phyloP scores from a whole-genome alignment of 2,329 filamentous ascomycete species.

The Ascocoryne sarcoides region DNA sequence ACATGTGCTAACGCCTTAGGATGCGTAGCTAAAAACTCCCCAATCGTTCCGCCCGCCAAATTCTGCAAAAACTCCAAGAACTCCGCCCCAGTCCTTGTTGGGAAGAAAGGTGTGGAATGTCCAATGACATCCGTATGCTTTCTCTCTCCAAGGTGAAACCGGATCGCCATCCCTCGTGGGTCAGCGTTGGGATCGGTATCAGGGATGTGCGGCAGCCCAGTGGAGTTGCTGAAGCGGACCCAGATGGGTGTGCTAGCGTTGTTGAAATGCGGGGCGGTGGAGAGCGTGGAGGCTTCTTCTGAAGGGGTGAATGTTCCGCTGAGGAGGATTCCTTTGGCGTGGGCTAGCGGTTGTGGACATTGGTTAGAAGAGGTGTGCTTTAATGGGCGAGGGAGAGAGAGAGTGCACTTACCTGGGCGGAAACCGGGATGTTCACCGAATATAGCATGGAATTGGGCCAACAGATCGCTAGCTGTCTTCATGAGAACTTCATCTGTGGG shows the following conservation, averaged over 20 bases:
- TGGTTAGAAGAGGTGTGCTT: slow-evolving; percentile 1
- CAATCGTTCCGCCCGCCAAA: slow-evolving; percentile 29
- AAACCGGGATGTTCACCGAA: slow-evolving; percentile 34
- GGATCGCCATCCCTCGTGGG: slow-evolving; percentile 40
- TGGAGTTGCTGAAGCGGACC: slow-evolving; percentile 42
- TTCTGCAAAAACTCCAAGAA: slow-evolving; percentile 42
- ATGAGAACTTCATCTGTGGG: slow-evolving; percentile 33
- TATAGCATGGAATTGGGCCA: slow-evolving; percentile 31
- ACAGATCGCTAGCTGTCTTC: slow-evolving; percentile 30
- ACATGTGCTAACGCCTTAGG: slow-evolving; percentile 41
- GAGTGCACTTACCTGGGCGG: slow-evolving; percentile 30
- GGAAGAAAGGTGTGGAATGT: slow-evolving; percentile 45
- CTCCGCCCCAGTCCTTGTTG: slow-evolving; percentile 41
- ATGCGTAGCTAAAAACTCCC: slow-evolving; percentile 36
- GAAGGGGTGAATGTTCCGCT: slow-evolving; percentile 44
- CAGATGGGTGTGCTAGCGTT: slow-evolving; percentile 34
- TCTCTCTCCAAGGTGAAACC: slow-evolving; percentile 38
- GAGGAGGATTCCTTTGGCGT: slow-evolving; percentile 44
- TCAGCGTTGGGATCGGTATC: slow-evolving; percentile 39
- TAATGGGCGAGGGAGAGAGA: slow-evolving; percentile 1
- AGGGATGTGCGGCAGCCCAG: slow-evolving; percentile 41
- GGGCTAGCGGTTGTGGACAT: slow-evolving; percentile 31
- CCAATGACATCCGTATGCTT: slow-evolving; percentile 48
- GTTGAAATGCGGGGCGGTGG: slow-evolving; percentile 40
- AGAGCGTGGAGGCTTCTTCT: slow-evolving; percentile 34